These are phyloP conservation scores for Claviceps sp. DNA, from an alignment of 2,329 filamentous ascomycete genomes.

Conservation along the genomic window DNA sequence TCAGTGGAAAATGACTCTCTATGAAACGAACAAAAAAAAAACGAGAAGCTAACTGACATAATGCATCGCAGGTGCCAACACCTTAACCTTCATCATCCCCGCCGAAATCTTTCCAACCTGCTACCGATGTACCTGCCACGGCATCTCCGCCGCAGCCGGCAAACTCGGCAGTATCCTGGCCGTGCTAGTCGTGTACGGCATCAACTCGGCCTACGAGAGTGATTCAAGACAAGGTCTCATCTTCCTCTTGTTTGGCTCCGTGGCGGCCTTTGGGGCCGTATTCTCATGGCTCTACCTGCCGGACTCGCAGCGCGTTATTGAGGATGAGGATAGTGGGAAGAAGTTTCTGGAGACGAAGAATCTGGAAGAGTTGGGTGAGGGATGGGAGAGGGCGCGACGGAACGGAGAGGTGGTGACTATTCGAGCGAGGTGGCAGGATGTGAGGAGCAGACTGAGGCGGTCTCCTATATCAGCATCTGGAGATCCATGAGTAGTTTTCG, in stretches of 20 bases:
- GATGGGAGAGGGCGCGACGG: conserved; percentile 28
- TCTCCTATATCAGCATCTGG: conserved; percentile 2
- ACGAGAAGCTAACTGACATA: too few species aligned
- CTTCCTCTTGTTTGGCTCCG: conserved; percentile 36
- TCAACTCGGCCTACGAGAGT: conserved; percentile 30
- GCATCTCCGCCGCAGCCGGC: conserved; percentile 46
- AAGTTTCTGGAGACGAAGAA: conserved; percentile 30
- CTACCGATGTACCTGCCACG: conserved; percentile 49
- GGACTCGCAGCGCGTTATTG: conserved; percentile 27
- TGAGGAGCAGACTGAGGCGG: conserved; percentile 20
- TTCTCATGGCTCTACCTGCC: conserved; percentile 40
- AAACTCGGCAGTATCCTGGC: conserved; percentile 44
- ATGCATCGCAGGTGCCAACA: conserved; percentile 36
- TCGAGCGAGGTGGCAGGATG: conserved; percentile 27
- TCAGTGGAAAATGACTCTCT: too few species aligned
- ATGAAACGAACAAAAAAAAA: too few species aligned
- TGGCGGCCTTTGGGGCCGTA: conserved; percentile 34
- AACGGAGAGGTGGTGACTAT: conserved; percentile 32
- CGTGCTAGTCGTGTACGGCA: conserved; percentile 35
- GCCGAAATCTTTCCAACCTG: conserved; percentile 52
- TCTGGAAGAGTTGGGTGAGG: conserved; percentile 37
- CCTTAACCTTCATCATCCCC: conserved; percentile 49
- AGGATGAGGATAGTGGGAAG: conserved; percentile 15
- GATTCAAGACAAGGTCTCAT: conserved; percentile 32
- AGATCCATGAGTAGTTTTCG: background rate